Base-by-base conservation (phyloP, 2,329 filamentous ascomycete genomes). In the Sporothrix mexicana region DNA sequence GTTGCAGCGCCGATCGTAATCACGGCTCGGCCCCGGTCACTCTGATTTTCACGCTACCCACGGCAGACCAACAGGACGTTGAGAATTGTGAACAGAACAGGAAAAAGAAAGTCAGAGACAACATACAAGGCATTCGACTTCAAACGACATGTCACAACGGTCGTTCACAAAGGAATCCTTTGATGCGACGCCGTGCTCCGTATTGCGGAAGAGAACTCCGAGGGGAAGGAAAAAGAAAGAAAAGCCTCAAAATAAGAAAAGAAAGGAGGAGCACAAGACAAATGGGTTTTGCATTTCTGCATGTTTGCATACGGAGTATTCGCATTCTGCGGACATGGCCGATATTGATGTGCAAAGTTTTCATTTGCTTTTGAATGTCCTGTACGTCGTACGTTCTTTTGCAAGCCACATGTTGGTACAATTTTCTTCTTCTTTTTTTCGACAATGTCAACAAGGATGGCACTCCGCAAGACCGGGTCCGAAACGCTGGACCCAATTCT, bases 1-100 rank as follows among this genome's bases (percentile, higher is more conserved):
- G 30, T 36, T 36, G 30, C 30, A 7, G 30, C 23, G 64, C 36
- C 20, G 64, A 67, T 67, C 64, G 43, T 25, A 67, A 67, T 67
- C 23, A 67, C 64, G 64, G 64, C 12, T 67, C 64, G 64, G 64
- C 64, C 64, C 64, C 64, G 64, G 64, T 49, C 57, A 62, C 30
- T 62, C 30, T 62, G 30, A 6, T 17, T n/a, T 62, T 43, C 30
- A 62, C 59, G 57, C 25, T 55, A 55, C 53, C 20, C 53, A 55
- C 53, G 49, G 15, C 3, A 17, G 51, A 20, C 17, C 30, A 20
- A 53, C 51, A 30, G 17, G 25, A 61, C 5, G 1, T n/a, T 10
- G 15, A 61, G 30, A 61, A 43, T 2, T n/a, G 57, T 8, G 36
- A 61, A 10, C 23, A 36, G 8, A 59, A 59, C 6, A 49, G 45